Percentiles rank a stretch among this genome's conserved stretches.
Conservation (phyloP, 2,329 filamentous ascomycete genomes). For the Verticillium longisporum region DNA sequence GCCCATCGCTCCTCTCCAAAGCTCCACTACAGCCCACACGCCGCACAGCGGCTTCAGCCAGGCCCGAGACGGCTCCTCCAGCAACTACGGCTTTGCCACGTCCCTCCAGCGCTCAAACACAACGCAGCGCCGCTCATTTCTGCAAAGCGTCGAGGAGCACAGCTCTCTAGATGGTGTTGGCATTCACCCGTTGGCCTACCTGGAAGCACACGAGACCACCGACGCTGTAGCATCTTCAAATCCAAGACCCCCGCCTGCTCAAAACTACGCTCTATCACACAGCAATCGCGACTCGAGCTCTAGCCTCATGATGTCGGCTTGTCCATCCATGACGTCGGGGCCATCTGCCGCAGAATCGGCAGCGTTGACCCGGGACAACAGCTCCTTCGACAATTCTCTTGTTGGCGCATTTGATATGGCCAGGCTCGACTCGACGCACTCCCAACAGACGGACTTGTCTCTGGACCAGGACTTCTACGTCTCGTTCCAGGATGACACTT, state of each 20-base stretch:
- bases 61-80: conserved; percentile 22
- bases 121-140: conserved; percentile 4
- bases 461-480: conserved; percentile 16
- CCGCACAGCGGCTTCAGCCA: conserved; percentile 22
- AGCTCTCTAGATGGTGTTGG: conserved; percentile 20
- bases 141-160: conserved; percentile 30
- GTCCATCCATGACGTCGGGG: conserved; percentile 36
- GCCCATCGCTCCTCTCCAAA: conserved; percentile 24
- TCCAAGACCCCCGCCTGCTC: conserved; percentile 11
- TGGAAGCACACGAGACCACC: conserved; percentile 21
- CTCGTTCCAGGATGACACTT: conserved; percentile 10
- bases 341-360: conserved; percentile 29
- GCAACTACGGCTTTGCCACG: conserved; percentile 12
- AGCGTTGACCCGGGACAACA: conserved; percentile 36
- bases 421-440: conserved; percentile 29
- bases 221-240: conserved; percentile 17
- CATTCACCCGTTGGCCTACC: conserved; percentile 30
- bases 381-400: conserved; percentile 23
- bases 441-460: conserved; percentile 17
- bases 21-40: conserved; percentile 12
- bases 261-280: conserved; percentile 12
- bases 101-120: conserved; percentile 18
- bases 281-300: conserved; percentile 11
- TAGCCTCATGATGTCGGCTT: conserved; percentile 26
- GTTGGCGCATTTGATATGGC: conserved; percentile 26